Percentiles rank a stretch among this genome's conserved stretches.
These are phyloP conservation scores for Naegleria gruberi DNA, from an alignment of 208 protist genomes.

Conservation along the genomic window DNA sequence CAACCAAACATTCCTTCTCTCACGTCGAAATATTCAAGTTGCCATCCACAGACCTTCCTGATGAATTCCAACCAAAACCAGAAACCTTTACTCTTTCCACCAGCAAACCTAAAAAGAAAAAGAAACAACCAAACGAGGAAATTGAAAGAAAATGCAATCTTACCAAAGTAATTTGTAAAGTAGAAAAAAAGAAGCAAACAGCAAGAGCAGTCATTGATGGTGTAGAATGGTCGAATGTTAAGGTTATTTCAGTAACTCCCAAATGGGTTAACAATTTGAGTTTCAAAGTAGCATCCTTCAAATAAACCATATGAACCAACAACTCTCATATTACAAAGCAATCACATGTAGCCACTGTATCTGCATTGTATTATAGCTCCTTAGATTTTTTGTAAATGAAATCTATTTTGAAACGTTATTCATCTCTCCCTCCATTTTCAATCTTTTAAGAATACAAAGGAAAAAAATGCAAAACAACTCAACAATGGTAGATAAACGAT, in stretches of 20 bases:
- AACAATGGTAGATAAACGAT: too few species aligned
- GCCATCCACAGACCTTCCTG: not conserved
- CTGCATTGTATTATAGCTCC: too few species aligned
- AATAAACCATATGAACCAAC: not conserved
- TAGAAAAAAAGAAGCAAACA: not conserved
- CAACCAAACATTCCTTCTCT: not conserved
- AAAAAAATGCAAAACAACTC: too few species aligned
- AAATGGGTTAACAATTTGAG: not conserved
- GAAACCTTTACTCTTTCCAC: not conserved
- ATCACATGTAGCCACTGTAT: too few species aligned
- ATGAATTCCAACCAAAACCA: not conserved
- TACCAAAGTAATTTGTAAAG: not conserved
- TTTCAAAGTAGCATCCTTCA: not conserved
- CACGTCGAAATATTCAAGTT: not conserved
- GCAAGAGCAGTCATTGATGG: not conserved
- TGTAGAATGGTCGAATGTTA: not conserved
- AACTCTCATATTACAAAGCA: too few species aligned
- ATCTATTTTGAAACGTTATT: too few species aligned
- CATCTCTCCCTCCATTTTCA: too few species aligned
- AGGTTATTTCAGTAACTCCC: not conserved
- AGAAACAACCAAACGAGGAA: not conserved
- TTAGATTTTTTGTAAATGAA: too few species aligned
- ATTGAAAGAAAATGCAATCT: not conserved
- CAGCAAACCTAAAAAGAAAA: not conserved
- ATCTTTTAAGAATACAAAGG: too few species aligned